Percentiles rank a stretch among this genome's conserved stretches.
Evolutionary conservation across 345 rosid species (phyloP).

Genomic region (Arabidopsis thaliana): TAIR10.1 NC_003071.7:12534001-12534500

Average conservation of each 20-base stretch:
- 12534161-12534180: neutral
- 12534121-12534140: constrained; percentile 98
- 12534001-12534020: constrained; percentile 98
- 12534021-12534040: constrained; percentile 95
- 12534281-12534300: constrained; percentile 75
- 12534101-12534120: constrained; percentile 89
- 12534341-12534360: neutral
- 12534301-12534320: constrained; percentile 98
- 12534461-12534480: constrained; percentile 82
- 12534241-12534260: constrained; percentile 75
- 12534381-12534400: neutral
- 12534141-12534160: constrained; percentile 16
- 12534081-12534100: constrained; percentile 91
- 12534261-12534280: constrained; percentile 89
- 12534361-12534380: neutral
- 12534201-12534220: neutral
- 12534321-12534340: constrained; percentile 98
- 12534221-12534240: constrained; percentile 95
- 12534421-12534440: constrained; percentile 90
- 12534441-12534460: constrained; percentile 82
- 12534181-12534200: neutral
- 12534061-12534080: constrained; percentile 74
- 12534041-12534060: constrained; percentile 93
- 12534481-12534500: constrained; percentile 98
- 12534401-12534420: constrained; percentile 69